phyloP scores from a whole-genome alignment of 169 alveolate genomes.

The Cryptosporidium baileyi region DNA sequence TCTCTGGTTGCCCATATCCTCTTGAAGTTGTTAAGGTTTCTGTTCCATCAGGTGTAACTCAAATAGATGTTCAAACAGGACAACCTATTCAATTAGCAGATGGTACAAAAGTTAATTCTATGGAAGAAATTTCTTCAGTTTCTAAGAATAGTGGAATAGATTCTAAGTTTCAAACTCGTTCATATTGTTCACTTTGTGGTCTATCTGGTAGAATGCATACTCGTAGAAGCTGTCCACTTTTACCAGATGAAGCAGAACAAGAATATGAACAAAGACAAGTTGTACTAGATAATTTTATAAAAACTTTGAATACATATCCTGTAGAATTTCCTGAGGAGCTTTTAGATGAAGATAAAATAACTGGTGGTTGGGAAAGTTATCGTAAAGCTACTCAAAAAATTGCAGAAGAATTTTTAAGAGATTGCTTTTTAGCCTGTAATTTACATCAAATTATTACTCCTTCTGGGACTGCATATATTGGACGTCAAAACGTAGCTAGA shows the following conservation, averaged over 20 bases:
- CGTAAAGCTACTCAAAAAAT: conserved; percentile 49
- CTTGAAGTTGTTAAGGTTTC: conserved; percentile 64
- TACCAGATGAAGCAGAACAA: conserved; percentile 59
- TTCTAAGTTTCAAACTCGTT: conserved; percentile 60
- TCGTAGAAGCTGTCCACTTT: conserved; percentile 67
- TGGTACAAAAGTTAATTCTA: conserved; percentile 30
- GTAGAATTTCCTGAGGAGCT: conserved; percentile 49
- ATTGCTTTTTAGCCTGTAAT: conserved; percentile 44
- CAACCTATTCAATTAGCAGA: conserved; percentile 65
- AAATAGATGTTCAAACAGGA: conserved; percentile 57
- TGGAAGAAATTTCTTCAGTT: conserved; percentile 32
- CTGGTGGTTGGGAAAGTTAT: conserved; percentile 69
- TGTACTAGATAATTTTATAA: conserved; percentile 40
- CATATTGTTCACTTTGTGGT: conserved; percentile 60
- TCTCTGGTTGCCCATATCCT: conserved; percentile 68
- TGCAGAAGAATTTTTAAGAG: conserved; percentile 48
- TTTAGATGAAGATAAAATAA: conserved; percentile 5
- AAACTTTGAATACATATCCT: conserved; percentile 19
- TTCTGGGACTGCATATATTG: conserved; percentile 66
- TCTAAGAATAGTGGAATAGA: conserved; percentile 46
- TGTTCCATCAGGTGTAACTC: conserved; percentile 69
- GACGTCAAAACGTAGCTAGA: conserved; percentile 67
- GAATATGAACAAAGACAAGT: conserved; percentile 52
- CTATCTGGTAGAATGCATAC: conserved; percentile 69
- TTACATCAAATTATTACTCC: conserved; percentile 58